Conservation (phyloP, 108 stramenopile genomes). For the Cyclotella kingstonii region DNA sequence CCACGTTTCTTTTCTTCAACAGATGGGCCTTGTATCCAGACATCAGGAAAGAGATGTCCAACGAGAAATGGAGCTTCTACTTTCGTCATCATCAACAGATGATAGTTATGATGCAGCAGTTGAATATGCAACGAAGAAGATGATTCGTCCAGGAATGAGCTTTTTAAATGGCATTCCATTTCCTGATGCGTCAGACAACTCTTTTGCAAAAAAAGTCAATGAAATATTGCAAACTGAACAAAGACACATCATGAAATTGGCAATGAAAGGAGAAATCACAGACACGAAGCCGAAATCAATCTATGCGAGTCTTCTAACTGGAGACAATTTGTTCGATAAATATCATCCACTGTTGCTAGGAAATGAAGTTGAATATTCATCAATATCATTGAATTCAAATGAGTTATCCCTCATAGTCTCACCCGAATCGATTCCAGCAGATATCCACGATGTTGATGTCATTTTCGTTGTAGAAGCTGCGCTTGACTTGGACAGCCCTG, state of each 20-base stretch:
- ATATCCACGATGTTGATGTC: constrained; percentile 38
- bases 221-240: constrained; percentile 65
- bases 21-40: constrained; percentile 16
- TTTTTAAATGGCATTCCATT: constrained; percentile 86
- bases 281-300: constrained; percentile 66
- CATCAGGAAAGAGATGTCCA: constrained; percentile 7
- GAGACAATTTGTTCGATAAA: constrained; percentile 51
- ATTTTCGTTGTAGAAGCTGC: constrained; percentile 59
- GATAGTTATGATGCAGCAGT: constrained; percentile 48
- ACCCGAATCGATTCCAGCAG: not conserved
- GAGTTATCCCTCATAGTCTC: constrained; percentile 48
- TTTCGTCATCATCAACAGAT: constrained; percentile 7
- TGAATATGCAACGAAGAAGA: constrained; percentile 57
- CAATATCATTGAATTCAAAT: constrained; percentile 40
- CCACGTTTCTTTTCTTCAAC: constrained; percentile 14
- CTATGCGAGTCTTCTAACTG: constrained; percentile 63
- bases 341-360: constrained; percentile 63
- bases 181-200: constrained; percentile 35
- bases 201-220: constrained; percentile 37
- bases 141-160: constrained; percentile 61
- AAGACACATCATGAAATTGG: constrained; percentile 49
- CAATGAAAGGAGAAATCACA: constrained; percentile 57
- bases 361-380: constrained; percentile 31
- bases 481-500: constrained; percentile 50
- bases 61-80: constrained; percentile 29